phyloP scores from a whole-genome alignment of 257 asterid genomes.

The Solanum sparsipilum region DNA sequence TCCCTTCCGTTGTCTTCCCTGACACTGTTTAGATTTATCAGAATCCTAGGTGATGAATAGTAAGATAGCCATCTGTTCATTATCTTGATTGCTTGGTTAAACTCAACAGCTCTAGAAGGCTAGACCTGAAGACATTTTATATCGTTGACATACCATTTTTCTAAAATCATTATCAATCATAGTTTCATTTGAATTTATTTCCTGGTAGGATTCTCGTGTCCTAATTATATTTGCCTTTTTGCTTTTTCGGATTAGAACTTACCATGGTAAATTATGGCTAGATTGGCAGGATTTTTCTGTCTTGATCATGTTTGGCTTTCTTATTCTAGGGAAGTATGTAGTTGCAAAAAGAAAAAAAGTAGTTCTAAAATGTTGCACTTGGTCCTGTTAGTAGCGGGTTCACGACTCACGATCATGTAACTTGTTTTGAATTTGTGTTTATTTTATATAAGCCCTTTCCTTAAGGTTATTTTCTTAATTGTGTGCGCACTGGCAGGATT shows the following conservation, averaged over 20 bases:
- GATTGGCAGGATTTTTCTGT: neutral
- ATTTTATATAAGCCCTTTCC: neutral
- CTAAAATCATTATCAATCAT: neutral
- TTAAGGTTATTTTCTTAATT: neutral
- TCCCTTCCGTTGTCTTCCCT: neutral
- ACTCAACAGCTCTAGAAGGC: neutral
- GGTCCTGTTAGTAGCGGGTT: neutral
- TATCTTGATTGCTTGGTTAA: neutral
- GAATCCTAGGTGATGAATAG: neutral
- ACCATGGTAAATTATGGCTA: neutral
- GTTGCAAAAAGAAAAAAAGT: neutral
- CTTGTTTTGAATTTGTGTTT: neutral
- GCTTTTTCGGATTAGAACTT: neutral
- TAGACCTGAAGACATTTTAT: neutral
- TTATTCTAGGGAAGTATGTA: neutral
- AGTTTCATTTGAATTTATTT: neutral
- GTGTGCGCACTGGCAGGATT: neutral
- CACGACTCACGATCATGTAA: neutral
- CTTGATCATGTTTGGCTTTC: neutral
- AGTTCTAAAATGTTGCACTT: neutral
- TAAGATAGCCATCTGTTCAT: neutral
- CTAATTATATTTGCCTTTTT: neutral
- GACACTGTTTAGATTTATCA: neutral
- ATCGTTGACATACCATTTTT: neutral
- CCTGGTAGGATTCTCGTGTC: neutral